phyloP scores from a whole-genome alignment of 1,284 basidiomycete genomes.

The Apiotrichum akiyoshidainum region DNA sequence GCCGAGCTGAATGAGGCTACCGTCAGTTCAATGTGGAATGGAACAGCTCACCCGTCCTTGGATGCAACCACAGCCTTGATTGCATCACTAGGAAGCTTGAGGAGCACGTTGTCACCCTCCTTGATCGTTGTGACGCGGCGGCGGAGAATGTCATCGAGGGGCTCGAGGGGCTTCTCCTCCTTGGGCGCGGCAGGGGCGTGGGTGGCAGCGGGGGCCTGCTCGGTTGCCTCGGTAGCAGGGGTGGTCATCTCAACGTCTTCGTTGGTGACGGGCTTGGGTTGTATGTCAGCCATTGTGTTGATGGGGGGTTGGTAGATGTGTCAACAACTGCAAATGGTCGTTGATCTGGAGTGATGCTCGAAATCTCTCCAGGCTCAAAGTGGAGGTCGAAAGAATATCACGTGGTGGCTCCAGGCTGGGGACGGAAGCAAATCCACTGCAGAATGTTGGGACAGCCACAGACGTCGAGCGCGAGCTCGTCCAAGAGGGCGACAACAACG shows the following conservation, averaged over 20 bases:
- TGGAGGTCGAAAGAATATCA: slow-evolving; percentile 8
- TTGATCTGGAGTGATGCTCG: neutral
- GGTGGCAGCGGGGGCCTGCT: neutral
- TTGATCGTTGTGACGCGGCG: slow-evolving; percentile 45
- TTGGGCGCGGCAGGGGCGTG: neutral
- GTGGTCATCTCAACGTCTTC: neutral
- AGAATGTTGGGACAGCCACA: no score
- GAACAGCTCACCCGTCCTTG: slow-evolving; percentile 36
- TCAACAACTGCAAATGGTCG: no score
- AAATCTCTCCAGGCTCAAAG: neutral
- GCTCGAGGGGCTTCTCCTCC: slow-evolving; percentile 17
- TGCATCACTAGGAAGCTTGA: slow-evolving; percentile 51
- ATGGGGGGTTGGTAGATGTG: neutral
- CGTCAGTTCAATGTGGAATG: no score
- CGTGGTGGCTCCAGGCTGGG: neutral
- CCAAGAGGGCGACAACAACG: neutral
- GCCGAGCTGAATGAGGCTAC: slow-evolving; percentile 50
- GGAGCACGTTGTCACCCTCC: slow-evolving; percentile 51
- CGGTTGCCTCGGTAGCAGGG: neutral
- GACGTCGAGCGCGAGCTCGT: no score
- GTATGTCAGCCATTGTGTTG: neutral
- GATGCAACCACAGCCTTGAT: slow-evolving; percentile 51
- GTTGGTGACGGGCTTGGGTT: neutral
- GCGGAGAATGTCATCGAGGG: slow-evolving; percentile 37
- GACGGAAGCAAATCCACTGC: no score